These are phyloP conservation scores for Moniliophthora roreri DNA, from an alignment of 1,284 basidiomycete genomes.

Conservation along the genomic window DNA sequence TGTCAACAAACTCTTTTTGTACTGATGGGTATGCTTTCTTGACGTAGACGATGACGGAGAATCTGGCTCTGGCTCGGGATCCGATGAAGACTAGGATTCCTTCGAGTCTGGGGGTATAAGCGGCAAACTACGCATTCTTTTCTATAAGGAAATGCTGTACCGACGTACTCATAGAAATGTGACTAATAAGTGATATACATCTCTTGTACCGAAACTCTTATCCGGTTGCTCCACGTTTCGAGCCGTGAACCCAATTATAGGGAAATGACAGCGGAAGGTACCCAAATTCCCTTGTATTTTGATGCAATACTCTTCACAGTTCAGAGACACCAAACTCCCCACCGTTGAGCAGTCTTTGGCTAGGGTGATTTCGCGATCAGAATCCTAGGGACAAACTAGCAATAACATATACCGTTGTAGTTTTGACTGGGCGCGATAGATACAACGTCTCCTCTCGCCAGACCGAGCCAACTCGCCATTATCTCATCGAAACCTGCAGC, in stretches of 20 bases:
- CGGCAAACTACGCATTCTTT: too few relatives aligned
- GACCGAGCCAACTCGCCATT: constrained; percentile 42
- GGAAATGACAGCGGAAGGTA: constrained; percentile 51
- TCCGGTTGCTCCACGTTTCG: too few relatives aligned
- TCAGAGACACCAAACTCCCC: constrained; percentile 51
- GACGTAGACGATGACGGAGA: constrained; percentile 36
- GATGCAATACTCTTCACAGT: constrained; percentile 48
- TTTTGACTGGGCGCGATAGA: constrained; percentile 43
- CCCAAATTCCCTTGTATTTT: constrained; percentile 41
- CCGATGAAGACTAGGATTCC: constrained; percentile 29
- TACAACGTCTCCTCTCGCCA: constrained; percentile 38
- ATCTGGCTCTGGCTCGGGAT: constrained; percentile 31
- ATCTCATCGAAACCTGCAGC: constrained; percentile 44
- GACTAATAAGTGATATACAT: too few relatives aligned
- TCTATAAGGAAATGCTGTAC: too few relatives aligned
- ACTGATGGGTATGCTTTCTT: neutral
- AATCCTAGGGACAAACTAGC: too few relatives aligned
- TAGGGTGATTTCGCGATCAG: neutral
- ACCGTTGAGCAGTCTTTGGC: constrained; percentile 27
- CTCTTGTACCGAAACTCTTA: too few relatives aligned
- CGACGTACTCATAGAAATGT: too few relatives aligned
- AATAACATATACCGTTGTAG: neutral
- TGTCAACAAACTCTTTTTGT: neutral
- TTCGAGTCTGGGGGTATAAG: too few relatives aligned
- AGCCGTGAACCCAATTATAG: constrained; percentile 37